A percentile compares a stretch with the other conserved stretches of the same genome.
Conservation (phyloP, 305 asterid genomes). For the Rubia balearica region DNA sequence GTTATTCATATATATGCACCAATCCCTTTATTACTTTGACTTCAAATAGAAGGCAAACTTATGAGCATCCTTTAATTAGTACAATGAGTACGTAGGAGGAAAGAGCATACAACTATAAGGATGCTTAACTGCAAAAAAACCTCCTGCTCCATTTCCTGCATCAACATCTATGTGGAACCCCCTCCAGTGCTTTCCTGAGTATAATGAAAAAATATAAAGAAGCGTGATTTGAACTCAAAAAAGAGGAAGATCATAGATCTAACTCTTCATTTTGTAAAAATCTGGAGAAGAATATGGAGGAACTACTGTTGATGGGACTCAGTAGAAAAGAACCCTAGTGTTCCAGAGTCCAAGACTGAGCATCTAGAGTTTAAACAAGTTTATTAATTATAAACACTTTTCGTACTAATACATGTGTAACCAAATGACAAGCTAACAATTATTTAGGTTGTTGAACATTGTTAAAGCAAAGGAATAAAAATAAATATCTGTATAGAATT, state of each 20-base stretch:
- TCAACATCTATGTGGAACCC: constrained; percentile 96
- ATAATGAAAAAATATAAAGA: constrained; percentile 20
- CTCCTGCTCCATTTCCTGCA: constrained; percentile 99
- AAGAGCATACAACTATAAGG: neutral
- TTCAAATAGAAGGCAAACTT: too few relatives aligned
- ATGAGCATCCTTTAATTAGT: neutral
- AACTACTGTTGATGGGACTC: neutral
- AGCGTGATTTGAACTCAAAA: constrained; percentile 14
- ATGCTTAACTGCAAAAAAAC: constrained; percentile 84
- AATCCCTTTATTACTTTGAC: too few relatives aligned
- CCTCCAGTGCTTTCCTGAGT: constrained; percentile 79
- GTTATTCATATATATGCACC: too few relatives aligned
- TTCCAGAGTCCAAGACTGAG: neutral
- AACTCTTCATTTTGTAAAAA: neutral
- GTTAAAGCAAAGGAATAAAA: neutral
- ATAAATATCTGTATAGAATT: constrained; percentile 35
- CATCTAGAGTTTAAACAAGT: neutral
- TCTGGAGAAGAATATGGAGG: neutral
- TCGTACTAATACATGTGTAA: neutral
- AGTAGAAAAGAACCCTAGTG: neutral
- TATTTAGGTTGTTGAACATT: neutral
- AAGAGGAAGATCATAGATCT: constrained; percentile 8
- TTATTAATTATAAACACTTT: neutral
- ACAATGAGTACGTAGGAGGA: neutral
- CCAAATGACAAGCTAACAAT: neutral